Conservation (phyloP, 345 rosid genomes). For the Linum lewisii region DNA sequence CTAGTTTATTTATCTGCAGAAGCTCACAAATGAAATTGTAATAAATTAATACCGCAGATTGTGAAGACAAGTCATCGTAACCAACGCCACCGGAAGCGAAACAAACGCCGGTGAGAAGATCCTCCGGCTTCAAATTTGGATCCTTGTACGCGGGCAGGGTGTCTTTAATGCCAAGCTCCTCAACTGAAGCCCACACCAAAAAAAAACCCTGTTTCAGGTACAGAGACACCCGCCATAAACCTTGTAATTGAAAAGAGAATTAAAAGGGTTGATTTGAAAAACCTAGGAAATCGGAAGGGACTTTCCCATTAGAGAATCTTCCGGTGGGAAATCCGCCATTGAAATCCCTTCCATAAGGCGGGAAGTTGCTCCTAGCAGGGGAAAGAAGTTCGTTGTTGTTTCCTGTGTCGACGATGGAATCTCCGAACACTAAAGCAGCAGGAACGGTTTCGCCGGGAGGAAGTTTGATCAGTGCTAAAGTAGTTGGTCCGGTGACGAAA, state of each 20-base stretch:
- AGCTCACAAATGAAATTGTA: too few relatives aligned
- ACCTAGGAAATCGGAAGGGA: conserved; percentile 6
- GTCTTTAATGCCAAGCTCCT: conserved; percentile 4
- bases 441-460: not conserved
- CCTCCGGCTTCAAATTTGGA: not conserved
- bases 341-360: conserved; percentile 4
- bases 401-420: conserved; percentile 2
- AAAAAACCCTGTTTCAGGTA: not conserved
- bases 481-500: not conserved
- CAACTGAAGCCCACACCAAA: not conserved
- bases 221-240: not conserved
- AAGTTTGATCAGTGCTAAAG: not conserved
- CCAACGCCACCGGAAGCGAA: conserved; percentile 6
- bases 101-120: conserved; percentile 3
- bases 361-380: conserved; percentile 1
- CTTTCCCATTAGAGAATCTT: conserved; percentile 3
- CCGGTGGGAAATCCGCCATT: not conserved
- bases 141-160: conserved; percentile 1
- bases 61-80: not conserved
- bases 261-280: not conserved
- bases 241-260: not conserved
- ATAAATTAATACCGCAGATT: not conserved
- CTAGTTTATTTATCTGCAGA: too few relatives aligned
- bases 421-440: not conserved
- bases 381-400: not conserved